phyloP scores from a whole-genome alignment of 805 yeast species.

The Suhomyces pyralidae region DNA sequence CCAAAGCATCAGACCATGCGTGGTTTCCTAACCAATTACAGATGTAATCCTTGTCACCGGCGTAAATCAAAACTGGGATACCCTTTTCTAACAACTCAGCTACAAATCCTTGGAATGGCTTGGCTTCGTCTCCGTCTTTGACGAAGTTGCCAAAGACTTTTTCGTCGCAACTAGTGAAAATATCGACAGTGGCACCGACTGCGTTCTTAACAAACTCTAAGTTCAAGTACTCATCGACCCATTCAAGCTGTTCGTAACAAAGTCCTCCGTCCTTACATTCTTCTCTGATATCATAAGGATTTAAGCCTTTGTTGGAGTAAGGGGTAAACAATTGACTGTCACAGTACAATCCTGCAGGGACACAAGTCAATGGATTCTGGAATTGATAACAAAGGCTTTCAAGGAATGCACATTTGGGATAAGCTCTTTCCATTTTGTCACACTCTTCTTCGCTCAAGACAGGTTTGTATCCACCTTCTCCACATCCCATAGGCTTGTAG shows the following conservation, averaged over 20 bases:
- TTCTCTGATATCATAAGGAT: slow-evolving; percentile 62
- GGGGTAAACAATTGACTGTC: slow-evolving; percentile 26
- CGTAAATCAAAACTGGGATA: slow-evolving; percentile 41
- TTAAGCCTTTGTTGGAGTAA: slow-evolving; percentile 49
- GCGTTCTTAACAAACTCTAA: slow-evolving; percentile 50
- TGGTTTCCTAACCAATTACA: slow-evolving; percentile 47
- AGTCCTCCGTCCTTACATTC: slow-evolving; percentile 46
- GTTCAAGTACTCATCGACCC: slow-evolving; percentile 52
- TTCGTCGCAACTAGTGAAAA: slow-evolving; percentile 46
- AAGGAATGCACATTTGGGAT: slow-evolving; percentile 33
- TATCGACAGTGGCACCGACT: slow-evolving; percentile 55
- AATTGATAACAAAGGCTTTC: slow-evolving; percentile 29
- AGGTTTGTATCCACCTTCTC: slow-evolving; percentile 43
- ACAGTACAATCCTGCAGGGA: slow-evolving; percentile 38
- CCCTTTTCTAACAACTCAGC: slow-evolving; percentile 37
- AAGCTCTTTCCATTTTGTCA: slow-evolving; percentile 31
- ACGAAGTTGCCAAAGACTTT: slow-evolving; percentile 48
- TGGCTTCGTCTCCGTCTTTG: slow-evolving; percentile 63
- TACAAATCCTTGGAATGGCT: slow-evolving; percentile 67
- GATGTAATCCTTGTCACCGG: slow-evolving; percentile 46
- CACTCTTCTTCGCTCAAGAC: slow-evolving; percentile 33
- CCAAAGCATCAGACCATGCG: slow-evolving; percentile 33
- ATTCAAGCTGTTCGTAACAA: slow-evolving; percentile 52
- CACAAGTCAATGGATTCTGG: slow-evolving; percentile 36
- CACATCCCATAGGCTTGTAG: slow-evolving; percentile 46